Conservation (phyloP, 306 rosid genomes). For the Abrus precatorius region DNA sequence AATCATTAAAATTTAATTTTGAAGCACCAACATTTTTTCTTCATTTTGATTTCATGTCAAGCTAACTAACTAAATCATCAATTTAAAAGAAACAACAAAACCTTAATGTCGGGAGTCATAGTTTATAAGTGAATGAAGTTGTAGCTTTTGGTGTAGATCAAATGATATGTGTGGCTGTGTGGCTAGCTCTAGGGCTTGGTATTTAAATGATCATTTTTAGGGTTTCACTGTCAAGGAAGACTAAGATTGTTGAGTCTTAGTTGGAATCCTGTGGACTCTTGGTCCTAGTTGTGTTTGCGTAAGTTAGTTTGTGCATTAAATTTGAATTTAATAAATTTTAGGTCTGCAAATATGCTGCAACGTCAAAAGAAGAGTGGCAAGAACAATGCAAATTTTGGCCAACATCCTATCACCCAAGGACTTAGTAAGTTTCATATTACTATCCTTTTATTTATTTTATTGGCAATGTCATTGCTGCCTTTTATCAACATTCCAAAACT, state of each 20-base stretch:
- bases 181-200: slow-evolving; percentile 6
- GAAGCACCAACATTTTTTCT: background rate
- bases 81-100: slow-evolving; percentile 6
- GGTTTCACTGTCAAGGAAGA: slow-evolving; percentile 23
- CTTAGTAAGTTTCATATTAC: slow-evolving; percentile 65
- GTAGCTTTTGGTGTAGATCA: slow-evolving; percentile 17
- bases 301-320: slow-evolving; percentile 18
- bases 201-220: slow-evolving; percentile 4
- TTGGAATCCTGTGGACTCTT: slow-evolving; percentile 10
- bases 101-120: slow-evolving; percentile 6
- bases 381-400: slow-evolving; percentile 98
- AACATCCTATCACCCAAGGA: slow-evolving; percentile 94
- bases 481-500: slow-evolving; percentile 18
- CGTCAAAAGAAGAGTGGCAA: slow-evolving; percentile 95
- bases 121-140: slow-evolving; percentile 20
- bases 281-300: slow-evolving; percentile 14
- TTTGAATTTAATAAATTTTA: slow-evolving; percentile 45
- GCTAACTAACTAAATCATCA: background rate
- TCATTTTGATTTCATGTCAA: background rate
- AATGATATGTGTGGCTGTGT: background rate
- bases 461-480: background rate
- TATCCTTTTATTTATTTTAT: slow-evolving; percentile 32
- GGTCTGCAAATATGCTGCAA: slow-evolving; percentile 86
- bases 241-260: slow-evolving; percentile 26
- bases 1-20: slow-evolving; percentile 22